These are phyloP conservation scores for Stylosanthes scabra DNA, from an alignment of 331 rosid genomes.

Conservation along the genomic window DNA sequence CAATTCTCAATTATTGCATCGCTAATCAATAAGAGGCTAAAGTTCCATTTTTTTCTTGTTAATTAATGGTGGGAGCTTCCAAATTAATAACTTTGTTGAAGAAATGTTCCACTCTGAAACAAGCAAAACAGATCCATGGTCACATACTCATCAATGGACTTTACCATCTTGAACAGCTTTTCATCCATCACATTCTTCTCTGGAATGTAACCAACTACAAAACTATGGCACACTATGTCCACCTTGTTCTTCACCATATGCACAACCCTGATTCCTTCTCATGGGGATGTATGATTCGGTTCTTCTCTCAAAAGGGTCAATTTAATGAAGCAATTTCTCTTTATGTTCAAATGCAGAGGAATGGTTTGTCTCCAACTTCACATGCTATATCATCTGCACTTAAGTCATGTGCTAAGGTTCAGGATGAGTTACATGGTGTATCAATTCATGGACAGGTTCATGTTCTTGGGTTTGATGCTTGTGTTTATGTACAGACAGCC, in stretches of 20 bases:
- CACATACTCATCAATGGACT: constrained; percentile 42
- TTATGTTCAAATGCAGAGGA: constrained; percentile 64
- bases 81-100: constrained; percentile 42
- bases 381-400: constrained; percentile 72
- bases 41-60: background rate
- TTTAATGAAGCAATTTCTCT: constrained; percentile 65
- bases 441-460: constrained; percentile 76
- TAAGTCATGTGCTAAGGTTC: constrained; percentile 72
- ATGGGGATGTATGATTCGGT: constrained; percentile 78
- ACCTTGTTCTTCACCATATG: constrained; percentile 51
- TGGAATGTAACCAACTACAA: constrained; percentile 41
- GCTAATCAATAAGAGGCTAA: background rate
- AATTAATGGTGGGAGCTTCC: constrained; percentile 35
- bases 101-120: constrained; percentile 40
- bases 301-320: constrained; percentile 69
- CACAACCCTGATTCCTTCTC: constrained; percentile 67
- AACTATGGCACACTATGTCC: constrained; percentile 50
- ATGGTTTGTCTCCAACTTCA: constrained; percentile 63
- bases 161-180: constrained; percentile 36
- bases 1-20: no score
- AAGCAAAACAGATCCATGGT: constrained; percentile 55
- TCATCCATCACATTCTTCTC: constrained; percentile 56
- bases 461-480: constrained; percentile 55
- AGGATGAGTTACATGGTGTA: constrained; percentile 44
- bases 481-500: constrained; percentile 75